Conservation (phyloP, 1,139 yeast genomes). For the Saccharomycopsis hybrid region DNA sequence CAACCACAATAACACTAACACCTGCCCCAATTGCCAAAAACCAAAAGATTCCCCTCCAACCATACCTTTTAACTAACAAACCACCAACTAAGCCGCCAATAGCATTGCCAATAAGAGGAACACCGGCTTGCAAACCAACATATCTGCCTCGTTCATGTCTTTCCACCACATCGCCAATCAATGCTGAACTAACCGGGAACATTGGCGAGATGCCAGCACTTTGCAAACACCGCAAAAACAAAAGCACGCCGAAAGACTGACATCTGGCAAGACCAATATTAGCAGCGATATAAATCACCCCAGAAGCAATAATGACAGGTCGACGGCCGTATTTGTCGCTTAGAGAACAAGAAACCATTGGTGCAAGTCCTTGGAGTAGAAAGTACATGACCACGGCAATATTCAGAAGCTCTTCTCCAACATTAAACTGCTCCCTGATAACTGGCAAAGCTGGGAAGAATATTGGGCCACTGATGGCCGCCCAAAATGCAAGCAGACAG, state of each 20-base stretch:
- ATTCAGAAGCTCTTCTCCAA: conserved; percentile 50
- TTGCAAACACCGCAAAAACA: conserved; percentile 60
- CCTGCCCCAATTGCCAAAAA: conserved; percentile 60
- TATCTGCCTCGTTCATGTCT: conserved; percentile 57
- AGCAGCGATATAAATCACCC: conserved; percentile 47
- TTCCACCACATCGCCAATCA: conserved; percentile 60
- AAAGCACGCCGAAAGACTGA: conserved; percentile 43
- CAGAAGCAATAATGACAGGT: conserved; percentile 51
- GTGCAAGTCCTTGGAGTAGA: conserved; percentile 62
- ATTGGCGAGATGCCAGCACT: conserved; percentile 68
- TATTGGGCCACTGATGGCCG: conserved; percentile 59
- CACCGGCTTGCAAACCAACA: conserved; percentile 55
- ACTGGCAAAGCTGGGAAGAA: conserved; percentile 65
- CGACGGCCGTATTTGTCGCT: conserved; percentile 67
- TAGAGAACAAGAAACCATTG: conserved; percentile 53
- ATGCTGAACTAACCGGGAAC: conserved; percentile 57
- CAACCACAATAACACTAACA: conserved; percentile 31
- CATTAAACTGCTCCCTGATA: conserved; percentile 43
- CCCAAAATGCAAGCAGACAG: conserved; percentile 33
- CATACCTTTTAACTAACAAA: conserved; percentile 49
- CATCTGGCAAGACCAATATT: conserved; percentile 56
- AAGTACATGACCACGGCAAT: conserved; percentile 66
- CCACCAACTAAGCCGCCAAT: conserved; percentile 76
- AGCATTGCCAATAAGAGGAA: conserved; percentile 66
- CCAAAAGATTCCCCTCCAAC: conserved; percentile 76